These are phyloP conservation scores for Alternaria brassicicola DNA, from an alignment of 2,329 filamentous ascomycete species.

Conservation along the genomic window DNA sequence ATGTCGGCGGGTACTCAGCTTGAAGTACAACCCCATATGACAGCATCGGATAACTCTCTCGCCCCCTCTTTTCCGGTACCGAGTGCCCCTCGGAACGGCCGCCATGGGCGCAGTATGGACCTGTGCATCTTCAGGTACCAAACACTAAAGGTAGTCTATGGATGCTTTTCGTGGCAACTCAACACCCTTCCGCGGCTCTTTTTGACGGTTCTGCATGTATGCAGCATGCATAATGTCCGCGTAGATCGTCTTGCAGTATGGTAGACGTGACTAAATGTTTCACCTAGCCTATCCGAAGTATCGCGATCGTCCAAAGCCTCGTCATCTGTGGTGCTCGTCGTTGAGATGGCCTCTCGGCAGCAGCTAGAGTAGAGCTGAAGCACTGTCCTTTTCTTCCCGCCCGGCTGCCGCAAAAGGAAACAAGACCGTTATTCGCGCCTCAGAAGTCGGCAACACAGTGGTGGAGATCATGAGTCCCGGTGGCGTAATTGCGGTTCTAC, in stretches of 20 bases:
- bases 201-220: conserved; percentile 1
- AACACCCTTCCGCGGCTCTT: neutral
- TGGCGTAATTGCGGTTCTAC: neutral
- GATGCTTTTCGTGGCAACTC: conserved; percentile 6
- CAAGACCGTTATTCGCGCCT: conserved; percentile 13
- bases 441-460: conserved; percentile 10
- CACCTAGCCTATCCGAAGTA: neutral
- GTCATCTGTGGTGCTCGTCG: conserved; percentile 9
- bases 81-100: neutral
- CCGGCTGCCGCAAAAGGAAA: conserved; percentile 13
- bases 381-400: conserved; percentile 12
- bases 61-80: neutral
- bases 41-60: neutral
- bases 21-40: neutral
- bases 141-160: conserved; percentile 11
- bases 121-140: conserved; percentile 6
- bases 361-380: conserved; percentile 10
- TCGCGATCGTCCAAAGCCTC: conserved; percentile 5
- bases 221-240: neutral
- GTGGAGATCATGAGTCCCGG: neutral
- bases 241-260: neutral
- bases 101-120: neutral
- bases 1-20: neutral
- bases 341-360: conserved; percentile 28
- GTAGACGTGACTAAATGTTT: conserved; percentile 1